phyloP scores from a whole-genome alignment of 2,329 filamentous ascomycete species.

The Colletotrichum karsti region DNA sequence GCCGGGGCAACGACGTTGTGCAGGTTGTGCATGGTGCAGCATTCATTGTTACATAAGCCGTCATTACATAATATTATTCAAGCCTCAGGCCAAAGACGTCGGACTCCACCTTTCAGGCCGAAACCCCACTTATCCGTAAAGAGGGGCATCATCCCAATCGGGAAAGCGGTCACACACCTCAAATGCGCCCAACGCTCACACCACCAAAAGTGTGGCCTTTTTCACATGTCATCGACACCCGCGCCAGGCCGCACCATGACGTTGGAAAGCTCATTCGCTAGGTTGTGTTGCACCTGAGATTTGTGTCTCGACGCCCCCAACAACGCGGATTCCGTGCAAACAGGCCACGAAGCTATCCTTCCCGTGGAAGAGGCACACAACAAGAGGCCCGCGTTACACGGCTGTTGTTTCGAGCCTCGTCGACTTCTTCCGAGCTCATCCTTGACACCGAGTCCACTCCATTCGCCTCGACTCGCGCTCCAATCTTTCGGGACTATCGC shows the following conservation, averaged over 20 bases:
- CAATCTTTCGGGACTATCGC: neutral
- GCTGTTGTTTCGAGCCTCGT: neutral
- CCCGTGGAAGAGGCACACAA: no score
- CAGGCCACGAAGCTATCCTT: neutral
- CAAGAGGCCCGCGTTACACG: neutral
- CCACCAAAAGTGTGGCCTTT: slow-evolving; percentile 6
- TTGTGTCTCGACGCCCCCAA: slow-evolving; percentile 21
- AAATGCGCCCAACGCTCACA: neutral
- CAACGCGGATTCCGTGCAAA: neutral
- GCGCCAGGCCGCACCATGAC: slow-evolving; percentile 25
- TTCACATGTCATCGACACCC: slow-evolving; percentile 21
- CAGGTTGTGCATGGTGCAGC: neutral
- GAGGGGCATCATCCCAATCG: neutral
- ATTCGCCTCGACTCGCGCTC: neutral
- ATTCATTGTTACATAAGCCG: no score
- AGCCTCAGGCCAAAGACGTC: no score
- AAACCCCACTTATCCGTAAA: neutral
- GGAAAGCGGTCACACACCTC: slow-evolving; percentile 3
- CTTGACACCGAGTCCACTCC: neutral
- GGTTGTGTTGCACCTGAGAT: slow-evolving; percentile 7
- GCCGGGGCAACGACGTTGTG: slow-evolving; percentile 13
- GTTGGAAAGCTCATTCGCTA: slow-evolving; percentile 26
- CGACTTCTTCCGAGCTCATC: neutral
- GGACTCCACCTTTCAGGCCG: no score
- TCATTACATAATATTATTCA: no score